A percentile compares a stretch with the other conserved stretches of the same genome.
These are phyloP conservation scores for Eucalyptus viminalis DNA, from an alignment of 345 rosid species.

Conservation along the genomic window DNA sequence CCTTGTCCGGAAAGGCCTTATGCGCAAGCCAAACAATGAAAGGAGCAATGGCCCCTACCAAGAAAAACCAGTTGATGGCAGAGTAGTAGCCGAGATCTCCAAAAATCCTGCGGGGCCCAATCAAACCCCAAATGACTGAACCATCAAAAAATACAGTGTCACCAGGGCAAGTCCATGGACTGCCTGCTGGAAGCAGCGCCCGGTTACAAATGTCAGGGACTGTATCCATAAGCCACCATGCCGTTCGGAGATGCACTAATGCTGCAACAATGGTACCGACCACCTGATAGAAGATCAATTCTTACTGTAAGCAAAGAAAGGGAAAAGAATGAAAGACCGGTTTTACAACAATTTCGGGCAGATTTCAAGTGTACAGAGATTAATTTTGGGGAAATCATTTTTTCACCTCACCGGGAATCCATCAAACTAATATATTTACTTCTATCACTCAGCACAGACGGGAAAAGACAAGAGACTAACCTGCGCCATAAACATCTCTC, in stretches of 20 bases:
- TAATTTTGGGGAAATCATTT: background rate
- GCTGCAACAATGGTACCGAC: conserved; percentile 49
- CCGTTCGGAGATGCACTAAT: conserved; percentile 31
- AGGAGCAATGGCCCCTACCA: conserved; percentile 43
- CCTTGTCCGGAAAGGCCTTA: conserved; percentile 32
- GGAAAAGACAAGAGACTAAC: background rate
- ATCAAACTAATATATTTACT: background rate
- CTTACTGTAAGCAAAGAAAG: background rate
- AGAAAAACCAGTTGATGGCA: conserved; percentile 49
- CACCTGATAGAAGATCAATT: conserved; percentile 13
- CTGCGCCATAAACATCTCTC: conserved; percentile 59
- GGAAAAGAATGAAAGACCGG: background rate
- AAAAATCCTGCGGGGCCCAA: conserved; percentile 53
- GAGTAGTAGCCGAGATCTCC: conserved; percentile 64
- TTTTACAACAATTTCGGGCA: background rate
- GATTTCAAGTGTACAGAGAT: background rate
- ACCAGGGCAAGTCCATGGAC: conserved; percentile 64
- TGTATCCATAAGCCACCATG: conserved; percentile 68
- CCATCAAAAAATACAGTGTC: conserved; percentile 60
- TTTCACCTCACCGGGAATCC: background rate
- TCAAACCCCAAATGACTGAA: conserved; percentile 62
- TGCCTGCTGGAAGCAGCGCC: conserved; percentile 34
- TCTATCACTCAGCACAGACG: background rate
- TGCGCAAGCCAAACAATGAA: conserved; percentile 42
- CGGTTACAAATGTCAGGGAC: conserved; percentile 41